phyloP scores from a whole-genome alignment of 768 basidiomycete genomes.

The Auricularia auricula-judae region DNA sequence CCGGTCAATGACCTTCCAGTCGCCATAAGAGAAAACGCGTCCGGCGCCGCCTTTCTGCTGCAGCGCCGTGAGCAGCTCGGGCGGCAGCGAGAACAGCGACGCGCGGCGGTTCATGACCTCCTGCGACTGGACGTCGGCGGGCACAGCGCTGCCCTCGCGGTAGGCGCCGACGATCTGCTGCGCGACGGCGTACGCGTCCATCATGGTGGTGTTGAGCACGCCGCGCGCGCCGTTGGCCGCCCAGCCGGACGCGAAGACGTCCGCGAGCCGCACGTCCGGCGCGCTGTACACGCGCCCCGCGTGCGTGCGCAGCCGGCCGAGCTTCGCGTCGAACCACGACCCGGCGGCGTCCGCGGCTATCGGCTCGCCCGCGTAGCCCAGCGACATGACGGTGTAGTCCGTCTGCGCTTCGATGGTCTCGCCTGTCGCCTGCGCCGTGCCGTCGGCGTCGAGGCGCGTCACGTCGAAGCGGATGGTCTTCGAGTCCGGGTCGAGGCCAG shows the following conservation, averaged over 20 bases:
- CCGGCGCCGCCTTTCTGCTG: conserved; percentile 36
- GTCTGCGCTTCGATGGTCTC: conserved; percentile 43
- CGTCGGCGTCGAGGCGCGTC: conserved; percentile 9
- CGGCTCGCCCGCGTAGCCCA: conserved; percentile 75
- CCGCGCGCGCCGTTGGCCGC: conserved; percentile 83
- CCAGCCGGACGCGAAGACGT: conserved; percentile 92
- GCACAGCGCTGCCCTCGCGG: conserved; percentile 7
- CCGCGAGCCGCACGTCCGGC: conserved; percentile 23
- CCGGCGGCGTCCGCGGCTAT: conserved; percentile 12
- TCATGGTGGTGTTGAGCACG: conserved; percentile 88
- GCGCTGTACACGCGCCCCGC: conserved; percentile 35
- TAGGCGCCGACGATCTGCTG: conserved; percentile 59
- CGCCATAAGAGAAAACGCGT: conserved; percentile 47
- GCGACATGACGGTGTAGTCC: conserved; percentile 74
- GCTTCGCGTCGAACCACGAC: conserved; percentile 45
- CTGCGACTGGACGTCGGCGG: not conserved
- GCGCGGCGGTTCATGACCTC: conserved; percentile 12
- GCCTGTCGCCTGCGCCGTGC: conserved; percentile 41
- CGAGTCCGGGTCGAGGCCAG: conserved; percentile 14
- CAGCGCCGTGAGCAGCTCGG: conserved; percentile 20
- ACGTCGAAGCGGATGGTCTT: conserved; percentile 7
- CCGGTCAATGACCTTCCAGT: conserved; percentile 65
- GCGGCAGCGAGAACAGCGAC: conserved; percentile 3
- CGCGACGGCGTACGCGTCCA: conserved; percentile 75
- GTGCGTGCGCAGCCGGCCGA: conserved; percentile 45